Percentiles rank a stretch among this genome's conserved stretches.
These are phyloP conservation scores for Phytophthora tubulina DNA, from an alignment of 352 stramenopile genomes.

Conservation along the genomic window DNA sequence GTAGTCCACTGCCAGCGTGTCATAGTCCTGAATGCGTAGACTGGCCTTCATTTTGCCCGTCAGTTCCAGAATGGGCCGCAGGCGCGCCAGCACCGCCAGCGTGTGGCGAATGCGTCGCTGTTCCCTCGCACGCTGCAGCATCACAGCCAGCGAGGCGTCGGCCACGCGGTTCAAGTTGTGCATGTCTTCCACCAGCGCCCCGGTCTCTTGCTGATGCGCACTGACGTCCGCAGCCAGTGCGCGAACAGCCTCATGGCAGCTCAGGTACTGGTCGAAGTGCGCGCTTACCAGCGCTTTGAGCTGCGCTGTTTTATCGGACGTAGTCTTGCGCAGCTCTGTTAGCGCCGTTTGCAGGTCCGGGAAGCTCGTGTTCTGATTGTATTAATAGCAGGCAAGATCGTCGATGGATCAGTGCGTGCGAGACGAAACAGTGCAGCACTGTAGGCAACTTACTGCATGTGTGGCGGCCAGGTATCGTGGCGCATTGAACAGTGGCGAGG, in stretches of 20 bases:
- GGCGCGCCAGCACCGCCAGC: conserved; percentile 69
- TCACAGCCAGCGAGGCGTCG: conserved; percentile 76
- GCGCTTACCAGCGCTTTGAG: conserved; percentile 83
- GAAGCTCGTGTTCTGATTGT: conserved; percentile 65
- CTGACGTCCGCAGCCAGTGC: conserved; percentile 69
- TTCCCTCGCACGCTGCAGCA: conserved; percentile 80
- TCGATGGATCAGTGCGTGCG: background rate
- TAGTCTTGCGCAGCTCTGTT: conserved; percentile 74
- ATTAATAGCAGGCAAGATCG: background rate
- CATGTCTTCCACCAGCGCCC: conserved; percentile 62
- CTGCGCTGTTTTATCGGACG: conserved; percentile 86
- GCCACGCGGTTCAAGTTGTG: conserved; percentile 66
- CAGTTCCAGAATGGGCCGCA: conserved; percentile 79
- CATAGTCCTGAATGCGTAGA: conserved; percentile 70
- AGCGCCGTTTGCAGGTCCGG: conserved; percentile 69
- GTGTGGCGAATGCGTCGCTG: conserved; percentile 83
- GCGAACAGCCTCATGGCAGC: conserved; percentile 82
- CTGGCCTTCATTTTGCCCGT: conserved; percentile 81
- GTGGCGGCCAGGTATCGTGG: conserved; percentile 69
- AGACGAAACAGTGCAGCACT: background rate
- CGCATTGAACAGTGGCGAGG: conserved; percentile 66
- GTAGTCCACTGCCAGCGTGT: conserved; percentile 81
- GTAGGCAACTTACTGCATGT: conserved; percentile 61
- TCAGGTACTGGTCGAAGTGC: conserved; percentile 88
- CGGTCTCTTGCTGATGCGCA: conserved; percentile 67